Evolutionary conservation across 2,329 filamentous ascomycete genomes (phyloP).

Genomic region (Xylaria multiplex): DNA sequence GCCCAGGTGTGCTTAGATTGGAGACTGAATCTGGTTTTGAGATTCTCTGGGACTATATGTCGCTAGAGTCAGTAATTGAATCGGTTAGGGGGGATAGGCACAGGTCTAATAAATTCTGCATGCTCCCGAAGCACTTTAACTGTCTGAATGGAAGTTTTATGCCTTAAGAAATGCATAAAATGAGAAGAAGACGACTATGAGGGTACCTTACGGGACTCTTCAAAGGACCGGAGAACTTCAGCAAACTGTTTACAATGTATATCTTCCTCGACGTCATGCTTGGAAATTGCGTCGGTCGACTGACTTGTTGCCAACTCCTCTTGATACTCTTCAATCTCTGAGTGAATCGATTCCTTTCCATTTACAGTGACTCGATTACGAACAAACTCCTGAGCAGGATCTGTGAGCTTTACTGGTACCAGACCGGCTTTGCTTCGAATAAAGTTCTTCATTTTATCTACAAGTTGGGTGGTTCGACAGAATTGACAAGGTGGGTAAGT

Average conservation of each 20-base stretch:
- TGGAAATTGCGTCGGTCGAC: background rate
- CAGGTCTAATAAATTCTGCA: no score
- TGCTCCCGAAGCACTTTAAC: no score
- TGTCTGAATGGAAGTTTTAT: no score
- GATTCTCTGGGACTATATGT: slow-evolving; percentile 12
- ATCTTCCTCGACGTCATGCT: slow-evolving; percentile 12
- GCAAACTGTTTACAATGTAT: slow-evolving; percentile 30
- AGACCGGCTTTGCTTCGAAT: slow-evolving; percentile 4
- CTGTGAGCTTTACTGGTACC: slow-evolving; percentile 23
- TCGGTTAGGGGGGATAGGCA: no score
- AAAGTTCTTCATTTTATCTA: slow-evolving; percentile 20
- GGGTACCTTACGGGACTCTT: slow-evolving; percentile 10
- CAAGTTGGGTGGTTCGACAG: background rate
- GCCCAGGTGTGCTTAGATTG: slow-evolving; percentile 25
- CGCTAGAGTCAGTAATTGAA: no score
- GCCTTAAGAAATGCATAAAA: no score
- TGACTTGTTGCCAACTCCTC: background rate
- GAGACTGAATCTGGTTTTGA: slow-evolving; percentile 31
- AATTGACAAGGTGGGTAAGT: background rate
- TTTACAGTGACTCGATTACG: slow-evolving; percentile 27
- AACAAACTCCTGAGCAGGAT: slow-evolving; percentile 31
- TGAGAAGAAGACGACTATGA: no score
- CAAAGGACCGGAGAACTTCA: slow-evolving; percentile 25
- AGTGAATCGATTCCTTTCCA: background rate
- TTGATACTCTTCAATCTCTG: background rate